phyloP scores from a whole-genome alignment of 2,329 filamentous ascomycete genomes.

The Fusarium secorum region DNA sequence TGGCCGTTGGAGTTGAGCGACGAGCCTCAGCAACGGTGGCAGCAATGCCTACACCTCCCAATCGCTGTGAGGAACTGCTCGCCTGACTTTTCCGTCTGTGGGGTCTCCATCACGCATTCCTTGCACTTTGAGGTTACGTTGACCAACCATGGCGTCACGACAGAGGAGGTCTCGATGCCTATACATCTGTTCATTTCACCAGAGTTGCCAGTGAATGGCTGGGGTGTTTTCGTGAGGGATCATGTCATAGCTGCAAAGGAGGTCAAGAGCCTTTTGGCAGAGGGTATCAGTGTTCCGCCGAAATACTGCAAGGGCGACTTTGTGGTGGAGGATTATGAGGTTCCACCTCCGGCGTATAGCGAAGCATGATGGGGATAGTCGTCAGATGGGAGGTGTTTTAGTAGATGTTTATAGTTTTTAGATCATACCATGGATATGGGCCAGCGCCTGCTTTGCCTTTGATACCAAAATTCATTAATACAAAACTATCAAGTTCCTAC shows the following conservation, averaged over 20 bases:
- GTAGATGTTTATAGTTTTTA: accelerated
- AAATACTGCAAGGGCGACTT: not conserved
- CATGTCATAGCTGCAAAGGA: not conserved
- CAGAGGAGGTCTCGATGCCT: not conserved
- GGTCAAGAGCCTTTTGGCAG: not conserved
- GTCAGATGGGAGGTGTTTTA: accelerated
- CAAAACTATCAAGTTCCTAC: not conserved
- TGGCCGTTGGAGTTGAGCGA: not conserved
- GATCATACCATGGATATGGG: not conserved
- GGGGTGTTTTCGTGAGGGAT: not conserved
- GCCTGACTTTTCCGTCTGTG: not conserved
- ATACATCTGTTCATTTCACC: slow-evolving; percentile 7
- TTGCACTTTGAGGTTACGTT: not conserved
- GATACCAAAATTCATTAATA: not conserved
- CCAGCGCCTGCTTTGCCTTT: not conserved
- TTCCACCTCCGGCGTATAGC: not conserved
- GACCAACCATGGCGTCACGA: not conserved
- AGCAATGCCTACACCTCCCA: slow-evolving; percentile 5
- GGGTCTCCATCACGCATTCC: not conserved
- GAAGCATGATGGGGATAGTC: not conserved
- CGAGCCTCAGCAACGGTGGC: not conserved
- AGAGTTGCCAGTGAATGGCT: not conserved
- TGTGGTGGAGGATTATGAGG: not conserved
- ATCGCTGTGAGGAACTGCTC: not conserved
- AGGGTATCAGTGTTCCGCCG: not conserved